Base-by-base conservation (phyloP, 2,329 filamentous ascomycete species). In the Colletotrichum camelliae region DNA sequence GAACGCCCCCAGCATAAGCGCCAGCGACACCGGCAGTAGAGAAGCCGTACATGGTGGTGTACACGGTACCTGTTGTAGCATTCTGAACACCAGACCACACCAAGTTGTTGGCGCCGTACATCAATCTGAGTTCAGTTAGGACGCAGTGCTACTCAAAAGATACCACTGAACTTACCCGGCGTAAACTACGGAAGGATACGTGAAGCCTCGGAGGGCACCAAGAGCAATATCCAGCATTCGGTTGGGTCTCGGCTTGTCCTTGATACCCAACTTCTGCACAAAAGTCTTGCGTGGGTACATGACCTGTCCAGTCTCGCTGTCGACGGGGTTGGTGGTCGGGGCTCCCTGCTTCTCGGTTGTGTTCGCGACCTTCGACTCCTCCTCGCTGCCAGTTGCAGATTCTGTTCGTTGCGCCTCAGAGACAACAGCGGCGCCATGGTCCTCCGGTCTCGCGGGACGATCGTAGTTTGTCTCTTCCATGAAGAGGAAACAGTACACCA, bases 381-480 rank as follows among this genome's bases (percentile, higher is more conserved):
- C 7, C 6, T 52, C 48, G 8, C 43, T 52, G n/a, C 43, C 15
- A 8, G 18, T 21, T 8, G 21, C 21, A 3, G 27, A 31, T 8
- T 43, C 62, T 7, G 12, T 24, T 5, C 39, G 13, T 16, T n/a
- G 33, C 3, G 18, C 21, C 1, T 29, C 55, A 6, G 37, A 52
- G 2, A 43, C 18, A 9, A 21, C 1, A 13, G 31, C 31, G 2
- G 57, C 13, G 4, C 16, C 43, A 18, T 67, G 29, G 10, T 18
- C 18, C 15, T 12, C 10, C n/a, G 61, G 24, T 8, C 39, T 35
- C 9, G 61, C 69, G 8, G 64, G 48, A 7, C 88, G 84, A 58
- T 86, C 82, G 77, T 92, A 93, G 16, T 88, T 87, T 8, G 90
- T 91, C 80, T 93, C 91, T 77, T 92, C 91, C 76, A 91, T 89